Percentiles rank a stretch among this genome's conserved stretches.
These are phyloP conservation scores for Naganishia friedmannii DNA, from an alignment of 768 basidiomycete genomes.

Conservation along the genomic window DNA sequence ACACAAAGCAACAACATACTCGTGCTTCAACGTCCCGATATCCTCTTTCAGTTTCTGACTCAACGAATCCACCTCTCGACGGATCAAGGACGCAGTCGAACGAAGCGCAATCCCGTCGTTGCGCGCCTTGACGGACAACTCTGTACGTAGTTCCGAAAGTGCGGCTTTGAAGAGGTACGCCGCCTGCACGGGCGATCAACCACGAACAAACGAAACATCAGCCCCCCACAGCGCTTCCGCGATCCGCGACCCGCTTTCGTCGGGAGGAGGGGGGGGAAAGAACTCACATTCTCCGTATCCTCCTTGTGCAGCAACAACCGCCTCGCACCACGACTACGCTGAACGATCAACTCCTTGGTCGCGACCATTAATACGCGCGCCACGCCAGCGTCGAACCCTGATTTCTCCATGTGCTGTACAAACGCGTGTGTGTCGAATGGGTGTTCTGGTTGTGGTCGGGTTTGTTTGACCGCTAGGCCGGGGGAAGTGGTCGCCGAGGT, in stretches of 20 bases:
- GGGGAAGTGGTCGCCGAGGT: not conserved
- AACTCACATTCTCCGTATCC: slow-evolving; percentile 55
- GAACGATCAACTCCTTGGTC: slow-evolving; percentile 48
- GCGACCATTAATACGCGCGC: slow-evolving; percentile 50
- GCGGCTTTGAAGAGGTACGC: slow-evolving; percentile 94
- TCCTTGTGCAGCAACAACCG: slow-evolving; percentile 50
- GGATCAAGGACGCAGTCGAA: slow-evolving; percentile 69
- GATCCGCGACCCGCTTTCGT: not conserved
- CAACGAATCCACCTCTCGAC: slow-evolving; percentile 79
- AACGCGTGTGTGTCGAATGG: slow-evolving; percentile 56
- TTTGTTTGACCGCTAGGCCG: not conserved
- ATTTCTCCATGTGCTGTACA: slow-evolving; percentile 51
- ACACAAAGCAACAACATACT: slow-evolving; percentile 65
- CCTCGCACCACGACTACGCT: slow-evolving; percentile 43
- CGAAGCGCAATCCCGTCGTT: slow-evolving; percentile 81
- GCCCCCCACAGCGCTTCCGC: not conserved
- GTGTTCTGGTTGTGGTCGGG: slow-evolving; percentile 33
- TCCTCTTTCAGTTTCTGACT: slow-evolving; percentile 93
- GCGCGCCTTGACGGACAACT: slow-evolving; percentile 73
- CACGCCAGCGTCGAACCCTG: slow-evolving; percentile 38
- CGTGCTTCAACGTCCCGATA: slow-evolving; percentile 80
- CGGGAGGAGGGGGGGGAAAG: not conserved
- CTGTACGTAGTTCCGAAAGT: slow-evolving; percentile 80
- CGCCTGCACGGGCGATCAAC: slow-evolving; percentile 60
- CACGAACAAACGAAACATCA: no score